Evolutionary conservation across 345 rosid species (phyloP).

Genomic region (Passiflora organensis): DNA sequence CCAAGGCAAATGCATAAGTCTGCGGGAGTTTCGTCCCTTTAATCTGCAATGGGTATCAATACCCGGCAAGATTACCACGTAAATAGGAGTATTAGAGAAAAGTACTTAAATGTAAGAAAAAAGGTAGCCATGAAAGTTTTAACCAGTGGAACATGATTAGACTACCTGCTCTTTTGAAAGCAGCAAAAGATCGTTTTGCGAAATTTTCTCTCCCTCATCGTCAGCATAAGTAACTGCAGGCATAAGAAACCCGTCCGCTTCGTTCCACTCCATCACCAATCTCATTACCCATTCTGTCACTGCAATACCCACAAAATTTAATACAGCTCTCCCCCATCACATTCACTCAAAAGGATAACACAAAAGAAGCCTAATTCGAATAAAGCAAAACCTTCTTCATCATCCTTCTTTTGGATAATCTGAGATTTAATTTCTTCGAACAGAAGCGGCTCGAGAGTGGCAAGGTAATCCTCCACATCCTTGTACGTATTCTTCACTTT

Average conservation of each 20-base stretch:
- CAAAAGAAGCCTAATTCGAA: background rate
- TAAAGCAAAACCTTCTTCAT: constrained; percentile 55
- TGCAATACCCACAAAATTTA: constrained; percentile 19
- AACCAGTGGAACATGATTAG: background rate
- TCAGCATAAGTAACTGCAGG: constrained; percentile 53
- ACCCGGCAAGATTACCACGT: no score
- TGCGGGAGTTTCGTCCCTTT: constrained; percentile 51
- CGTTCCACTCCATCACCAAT: constrained; percentile 65
- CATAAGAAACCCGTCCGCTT: constrained; percentile 65
- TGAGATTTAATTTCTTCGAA: constrained; percentile 95
- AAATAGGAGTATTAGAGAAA: no score
- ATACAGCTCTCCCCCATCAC: background rate
- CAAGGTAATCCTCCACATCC: constrained; percentile 69
- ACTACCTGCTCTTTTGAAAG: constrained; percentile 73
- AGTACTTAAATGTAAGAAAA: no score
- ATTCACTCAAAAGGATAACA: background rate
- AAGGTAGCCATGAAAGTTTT: background rate
- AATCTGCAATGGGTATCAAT: constrained; percentile 42
- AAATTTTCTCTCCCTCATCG: constrained; percentile 45
- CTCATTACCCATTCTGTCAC: constrained; percentile 57
- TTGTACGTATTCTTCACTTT: constrained; percentile 59
- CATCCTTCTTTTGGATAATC: constrained; percentile 64
- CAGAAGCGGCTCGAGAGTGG: constrained; percentile 79
- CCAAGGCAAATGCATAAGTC: constrained; percentile 81
- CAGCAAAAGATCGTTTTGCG: constrained; percentile 78